Evolutionary conservation across 2,329 filamentous ascomycete genomes (phyloP).

Genomic region (Lasiodiplodia citricola): DNA sequence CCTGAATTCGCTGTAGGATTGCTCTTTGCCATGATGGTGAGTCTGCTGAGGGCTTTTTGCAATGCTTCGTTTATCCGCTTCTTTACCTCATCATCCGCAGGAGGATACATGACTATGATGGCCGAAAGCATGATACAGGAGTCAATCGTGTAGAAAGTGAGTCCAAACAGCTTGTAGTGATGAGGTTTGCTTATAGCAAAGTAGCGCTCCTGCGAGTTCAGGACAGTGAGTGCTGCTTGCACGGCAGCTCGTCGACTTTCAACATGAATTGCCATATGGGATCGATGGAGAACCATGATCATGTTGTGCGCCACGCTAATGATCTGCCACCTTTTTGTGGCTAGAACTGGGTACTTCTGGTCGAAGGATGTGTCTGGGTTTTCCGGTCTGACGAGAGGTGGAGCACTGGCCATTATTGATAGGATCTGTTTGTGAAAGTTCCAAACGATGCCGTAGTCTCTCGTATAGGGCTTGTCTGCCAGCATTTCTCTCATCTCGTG

Average conservation of each 20-base stretch:
- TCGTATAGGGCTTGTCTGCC: constrained; percentile 8
- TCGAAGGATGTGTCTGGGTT: constrained; percentile 8
- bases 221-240: constrained; percentile 1
- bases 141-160: not conserved
- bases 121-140: constrained; percentile 2
- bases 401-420: not conserved
- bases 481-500: constrained; percentile 9
- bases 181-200: not conserved
- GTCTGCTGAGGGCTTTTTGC: not conserved
- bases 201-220: constrained; percentile 5
- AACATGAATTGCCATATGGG: constrained; percentile 7
- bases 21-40: not conserved
- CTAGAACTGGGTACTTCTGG: not conserved
- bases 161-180: constrained; percentile 13
- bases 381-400: not conserved
- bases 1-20: constrained; percentile 5
- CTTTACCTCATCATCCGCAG: constrained; percentile 1
- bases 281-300: constrained; percentile 14
- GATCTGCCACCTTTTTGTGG: constrained; percentile 5
- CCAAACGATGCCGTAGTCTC: constrained; percentile 5
- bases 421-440: constrained; percentile 9
- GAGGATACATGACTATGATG: not conserved
- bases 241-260: constrained; percentile 12
- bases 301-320: not conserved
- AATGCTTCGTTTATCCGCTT: constrained; percentile 1